Conservation (phyloP, 2,329 filamentous ascomycete genomes). For the Ilyonectria destructans region DNA sequence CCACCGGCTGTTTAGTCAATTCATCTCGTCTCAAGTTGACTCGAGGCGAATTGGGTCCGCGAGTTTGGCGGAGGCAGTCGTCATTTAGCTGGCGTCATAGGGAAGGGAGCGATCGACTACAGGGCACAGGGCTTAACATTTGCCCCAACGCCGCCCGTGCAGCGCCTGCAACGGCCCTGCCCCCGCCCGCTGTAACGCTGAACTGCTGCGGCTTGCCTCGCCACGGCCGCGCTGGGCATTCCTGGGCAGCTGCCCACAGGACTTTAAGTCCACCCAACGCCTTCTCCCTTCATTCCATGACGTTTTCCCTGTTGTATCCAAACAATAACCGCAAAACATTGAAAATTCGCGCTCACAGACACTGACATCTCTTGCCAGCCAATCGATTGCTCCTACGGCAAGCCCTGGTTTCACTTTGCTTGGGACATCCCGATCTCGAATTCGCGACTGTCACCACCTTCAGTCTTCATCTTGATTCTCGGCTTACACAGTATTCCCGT, state of each 20-base stretch:
- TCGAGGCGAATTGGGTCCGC: not conserved
- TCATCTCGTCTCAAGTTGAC: slow-evolving; percentile 15
- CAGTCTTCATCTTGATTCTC: slow-evolving; percentile 6
- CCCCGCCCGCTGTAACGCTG: slow-evolving; percentile 30
- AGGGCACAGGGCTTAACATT: not conserved
- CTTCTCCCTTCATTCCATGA: slow-evolving; percentile 50
- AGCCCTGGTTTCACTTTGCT: slow-evolving; percentile 32
- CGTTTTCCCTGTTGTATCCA: slow-evolving; percentile 41
- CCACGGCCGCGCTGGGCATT: slow-evolving; percentile 44
- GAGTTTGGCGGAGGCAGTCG: slow-evolving; percentile 8
- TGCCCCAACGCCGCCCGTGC: slow-evolving; percentile 6
- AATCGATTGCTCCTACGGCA: slow-evolving; percentile 35
- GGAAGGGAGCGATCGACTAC: not conserved
- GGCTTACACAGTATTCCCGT: slow-evolving; percentile 12
- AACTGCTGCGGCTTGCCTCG: slow-evolving; percentile 22
- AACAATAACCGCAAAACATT: slow-evolving; percentile 35
- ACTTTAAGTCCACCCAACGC: slow-evolving; percentile 34
- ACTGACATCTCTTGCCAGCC: slow-evolving; percentile 46
- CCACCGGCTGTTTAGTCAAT: not conserved
- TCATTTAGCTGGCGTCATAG: not conserved
- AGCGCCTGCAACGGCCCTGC: slow-evolving; percentile 29
- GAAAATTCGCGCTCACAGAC: slow-evolving; percentile 30
- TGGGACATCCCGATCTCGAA: slow-evolving; percentile 26
- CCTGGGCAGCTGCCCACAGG: slow-evolving; percentile 36
- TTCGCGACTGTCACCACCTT: slow-evolving; percentile 1